Base-by-base conservation (phyloP, 306 rosid genomes). In the Glycine soja region DNA sequence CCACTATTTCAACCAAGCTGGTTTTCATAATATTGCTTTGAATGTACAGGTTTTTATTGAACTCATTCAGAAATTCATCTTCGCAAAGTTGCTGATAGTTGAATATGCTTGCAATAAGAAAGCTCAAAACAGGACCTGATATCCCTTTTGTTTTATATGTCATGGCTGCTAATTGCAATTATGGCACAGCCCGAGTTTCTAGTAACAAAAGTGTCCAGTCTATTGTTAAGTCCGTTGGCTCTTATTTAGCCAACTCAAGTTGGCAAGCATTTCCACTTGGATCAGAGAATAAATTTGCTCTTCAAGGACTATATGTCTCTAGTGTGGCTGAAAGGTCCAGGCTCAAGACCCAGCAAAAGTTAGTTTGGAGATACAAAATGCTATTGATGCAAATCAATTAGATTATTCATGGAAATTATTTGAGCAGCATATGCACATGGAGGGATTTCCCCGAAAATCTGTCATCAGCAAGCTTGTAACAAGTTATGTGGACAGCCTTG, bases 381-480 rank as follows among this genome's bases (percentile, higher is more conserved):
- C 94, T 71, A 81, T 94, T 16, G 58, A 56, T 7, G 93, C 72
- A 40, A 70, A 78, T 75, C 89, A 86, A 74, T 88, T 90, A 59
- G 84, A 86, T 36, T 87, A 90, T 86, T 85, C 89, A 18, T 94
- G 97, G 97, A 90, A 87, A 74, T 90, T 94, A 71, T 86, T 88
- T 75, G 88, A 92, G 83, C 94, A 86, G 80, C 93, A 91, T 85
- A 81, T 91, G 90, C 88, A 86, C 69, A 84, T 91, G 89, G 94
- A 90, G 54, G 98, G 98, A 8, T 92, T 92, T 77, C 97, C 97
- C 38, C 88, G 97, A 84, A 94, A 90, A 82, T 91, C 90, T 75
- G 84, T 92, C 61, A 76, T 94, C 82, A 88, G 85, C 72, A 78
- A 85, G 63, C 80, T 92, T 43, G 83, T 92, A 81, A 82, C 82